phyloP scores from a whole-genome alignment of 495 filamentous ascomycete species.

The Penicillium nucicola region DNA sequence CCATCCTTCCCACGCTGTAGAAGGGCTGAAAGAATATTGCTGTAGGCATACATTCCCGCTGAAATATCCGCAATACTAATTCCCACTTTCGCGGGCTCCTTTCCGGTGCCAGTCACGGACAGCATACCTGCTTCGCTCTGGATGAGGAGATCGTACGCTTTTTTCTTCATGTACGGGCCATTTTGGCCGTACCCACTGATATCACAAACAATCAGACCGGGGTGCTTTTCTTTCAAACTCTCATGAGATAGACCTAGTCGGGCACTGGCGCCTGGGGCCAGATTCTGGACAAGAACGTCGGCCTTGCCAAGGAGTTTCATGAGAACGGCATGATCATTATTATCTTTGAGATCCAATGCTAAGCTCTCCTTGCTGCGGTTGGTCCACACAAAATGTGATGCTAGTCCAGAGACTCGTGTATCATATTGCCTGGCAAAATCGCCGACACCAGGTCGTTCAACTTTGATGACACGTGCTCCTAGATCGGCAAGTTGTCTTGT shows the following conservation, averaged over 20 bases:
- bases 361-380: conserved; percentile 52
- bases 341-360: conserved; percentile 44
- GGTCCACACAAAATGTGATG: conserved; percentile 53
- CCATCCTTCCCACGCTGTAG: conserved; percentile 44
- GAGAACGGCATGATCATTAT: conserved; percentile 35
- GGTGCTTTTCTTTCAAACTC: conserved; percentile 34
- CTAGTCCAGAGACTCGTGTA: conserved; percentile 41
- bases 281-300: conserved; percentile 52
- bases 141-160: conserved; percentile 55
- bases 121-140: conserved; percentile 53
- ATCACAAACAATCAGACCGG: conserved; percentile 50
- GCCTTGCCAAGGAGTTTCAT: conserved; percentile 43
- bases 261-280: conserved; percentile 46
- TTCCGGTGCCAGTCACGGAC: conserved; percentile 44
- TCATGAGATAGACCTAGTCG: conserved; percentile 46
- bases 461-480: conserved; percentile 51
- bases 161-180: conserved; percentile 51
- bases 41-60: conserved; percentile 49
- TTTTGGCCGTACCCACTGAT: conserved; percentile 50
- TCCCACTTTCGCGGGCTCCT: conserved; percentile 47
- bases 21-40: conserved; percentile 47
- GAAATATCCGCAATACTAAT: conserved; percentile 53
- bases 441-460: conserved; percentile 46
- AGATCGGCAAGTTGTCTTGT: conserved; percentile 51
- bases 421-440: conserved; percentile 53